Conservation (phyloP, 805 yeast species). For the Cyberlindnera subsufficiens region DNA sequence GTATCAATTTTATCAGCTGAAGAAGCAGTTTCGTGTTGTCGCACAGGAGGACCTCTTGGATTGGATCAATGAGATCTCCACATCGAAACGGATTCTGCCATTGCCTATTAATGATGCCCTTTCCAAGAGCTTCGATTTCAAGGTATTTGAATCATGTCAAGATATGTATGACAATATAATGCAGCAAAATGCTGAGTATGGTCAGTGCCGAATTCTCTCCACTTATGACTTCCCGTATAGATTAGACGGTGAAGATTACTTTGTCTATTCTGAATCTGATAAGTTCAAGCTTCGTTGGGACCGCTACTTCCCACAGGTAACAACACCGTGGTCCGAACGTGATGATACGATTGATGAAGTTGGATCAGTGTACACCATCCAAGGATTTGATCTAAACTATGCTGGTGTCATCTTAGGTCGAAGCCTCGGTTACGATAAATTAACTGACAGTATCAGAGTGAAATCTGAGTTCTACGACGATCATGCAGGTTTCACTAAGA, state of each 20-base stretch:
- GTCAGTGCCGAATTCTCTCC: conserved; percentile 37
- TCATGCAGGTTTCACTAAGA: conserved; percentile 39
- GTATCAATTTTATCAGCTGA: conserved; percentile 23
- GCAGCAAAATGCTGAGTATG: conserved; percentile 25
- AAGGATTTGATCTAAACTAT: conserved; percentile 42
- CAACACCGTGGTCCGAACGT: conserved; percentile 41
- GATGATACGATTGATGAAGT: conserved; percentile 40
- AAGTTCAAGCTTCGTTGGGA: conserved; percentile 40
- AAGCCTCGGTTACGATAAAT: conserved; percentile 33
- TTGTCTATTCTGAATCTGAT: conserved; percentile 36
- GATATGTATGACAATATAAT: conserved; percentile 34
- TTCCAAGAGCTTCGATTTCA: conserved; percentile 24
- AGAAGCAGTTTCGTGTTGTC: conserved; percentile 37
- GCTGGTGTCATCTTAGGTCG: conserved; percentile 42
- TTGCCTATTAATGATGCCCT: conserved; percentile 24
- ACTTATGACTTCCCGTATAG: conserved; percentile 44
- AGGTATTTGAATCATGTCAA: conserved; percentile 36
- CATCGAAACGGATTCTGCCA: conserved; percentile 27
- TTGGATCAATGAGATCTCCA: conserved; percentile 35
- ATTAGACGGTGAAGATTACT: conserved; percentile 39
- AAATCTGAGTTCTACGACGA: conserved; percentile 37
- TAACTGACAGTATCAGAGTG: conserved; percentile 28
- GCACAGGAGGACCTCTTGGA: conserved; percentile 32
- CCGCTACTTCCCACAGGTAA: conserved; percentile 34
- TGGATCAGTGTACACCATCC: conserved; percentile 42